Evolutionary conservation across 116 monocot genomes (phyloP).

Genomic region (Papilionanthe hybrid): DNA sequence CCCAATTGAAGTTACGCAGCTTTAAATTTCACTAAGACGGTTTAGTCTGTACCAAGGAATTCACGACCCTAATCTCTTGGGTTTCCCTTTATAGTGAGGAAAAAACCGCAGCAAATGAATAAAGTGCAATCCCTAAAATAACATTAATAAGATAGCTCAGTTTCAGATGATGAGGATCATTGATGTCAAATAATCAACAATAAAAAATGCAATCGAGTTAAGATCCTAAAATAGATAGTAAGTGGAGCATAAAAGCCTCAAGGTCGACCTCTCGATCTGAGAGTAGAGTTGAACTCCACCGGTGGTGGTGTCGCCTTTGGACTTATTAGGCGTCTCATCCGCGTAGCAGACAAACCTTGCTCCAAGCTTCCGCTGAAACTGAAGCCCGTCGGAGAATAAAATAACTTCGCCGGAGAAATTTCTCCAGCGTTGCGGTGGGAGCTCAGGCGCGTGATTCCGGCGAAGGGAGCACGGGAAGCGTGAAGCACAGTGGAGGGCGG

Average conservation of each 20-base stretch:
- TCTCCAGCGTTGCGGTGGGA: neutral
- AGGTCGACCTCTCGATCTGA: constrained; percentile 60
- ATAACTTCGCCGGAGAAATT: constrained; percentile 2
- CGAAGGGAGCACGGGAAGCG: neutral
- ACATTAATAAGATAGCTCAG: neutral
- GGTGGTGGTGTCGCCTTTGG: neutral
- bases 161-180: neutral
- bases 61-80: too few relatives aligned
- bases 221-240: neutral
- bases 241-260: neutral
- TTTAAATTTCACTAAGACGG: too few relatives aligned
- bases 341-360: constrained; percentile 9
- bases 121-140: too few relatives aligned
- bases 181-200: neutral
- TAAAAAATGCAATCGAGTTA: neutral
- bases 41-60: too few relatives aligned
- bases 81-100: too few relatives aligned
- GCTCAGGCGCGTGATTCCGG: neutral
- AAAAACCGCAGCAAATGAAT: too few relatives aligned
- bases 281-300: constrained; percentile 57
- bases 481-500: neutral
- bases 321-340: constrained; percentile 8
- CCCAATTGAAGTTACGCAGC: too few relatives aligned
- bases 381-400: neutral
- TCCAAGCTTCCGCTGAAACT: neutral